Evolutionary conservation across 768 basidiomycete genomes (phyloP).

Genomic region (Lentinula edodes): DNA sequence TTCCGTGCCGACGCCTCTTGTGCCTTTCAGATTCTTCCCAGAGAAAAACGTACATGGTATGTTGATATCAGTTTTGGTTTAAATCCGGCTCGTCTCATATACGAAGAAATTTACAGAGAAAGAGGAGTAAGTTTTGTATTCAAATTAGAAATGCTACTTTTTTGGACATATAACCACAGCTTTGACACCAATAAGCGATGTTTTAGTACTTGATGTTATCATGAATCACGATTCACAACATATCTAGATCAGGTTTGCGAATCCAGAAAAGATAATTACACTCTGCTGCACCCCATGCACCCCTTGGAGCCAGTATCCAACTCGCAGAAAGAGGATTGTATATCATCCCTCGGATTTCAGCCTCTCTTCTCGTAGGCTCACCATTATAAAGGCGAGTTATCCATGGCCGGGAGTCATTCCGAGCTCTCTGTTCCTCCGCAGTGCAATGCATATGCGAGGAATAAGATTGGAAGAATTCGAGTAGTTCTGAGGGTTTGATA

Average conservation of each 20-base stretch:
- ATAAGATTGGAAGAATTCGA: constrained; percentile 72
- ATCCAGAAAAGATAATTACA: constrained; percentile 89
- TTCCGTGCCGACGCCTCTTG: too few species aligned
- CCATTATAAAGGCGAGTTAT: constrained; percentile 47
- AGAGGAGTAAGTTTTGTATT: not conserved
- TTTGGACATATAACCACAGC: not conserved
- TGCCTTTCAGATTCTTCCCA: too few species aligned
- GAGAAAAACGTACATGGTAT: too few species aligned
- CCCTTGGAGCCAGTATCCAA: constrained; percentile 66
- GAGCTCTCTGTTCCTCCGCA: not conserved
- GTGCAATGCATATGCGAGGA: constrained; percentile 18
- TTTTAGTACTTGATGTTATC: too few species aligned
- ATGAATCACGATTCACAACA: not conserved
- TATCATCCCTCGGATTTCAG: constrained; percentile 74
- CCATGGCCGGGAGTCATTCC: constrained; percentile 40
- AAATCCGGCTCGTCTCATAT: too few species aligned
- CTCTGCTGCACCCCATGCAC: constrained; percentile 39
- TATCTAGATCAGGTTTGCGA: constrained; percentile 45
- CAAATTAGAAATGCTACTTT: not conserved
- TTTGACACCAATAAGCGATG: not conserved
- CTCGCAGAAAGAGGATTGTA: constrained; percentile 66
- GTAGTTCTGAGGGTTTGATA: constrained; percentile 80
- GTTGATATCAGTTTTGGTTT: not conserved
- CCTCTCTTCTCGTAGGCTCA: constrained; percentile 56
- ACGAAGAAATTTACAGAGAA: too few species aligned